Evolutionary conservation across 1,284 basidiomycete species (phyloP), one percentile per base, ranked within the genome.

Genomic region (Naganishia cerealis): DNA sequence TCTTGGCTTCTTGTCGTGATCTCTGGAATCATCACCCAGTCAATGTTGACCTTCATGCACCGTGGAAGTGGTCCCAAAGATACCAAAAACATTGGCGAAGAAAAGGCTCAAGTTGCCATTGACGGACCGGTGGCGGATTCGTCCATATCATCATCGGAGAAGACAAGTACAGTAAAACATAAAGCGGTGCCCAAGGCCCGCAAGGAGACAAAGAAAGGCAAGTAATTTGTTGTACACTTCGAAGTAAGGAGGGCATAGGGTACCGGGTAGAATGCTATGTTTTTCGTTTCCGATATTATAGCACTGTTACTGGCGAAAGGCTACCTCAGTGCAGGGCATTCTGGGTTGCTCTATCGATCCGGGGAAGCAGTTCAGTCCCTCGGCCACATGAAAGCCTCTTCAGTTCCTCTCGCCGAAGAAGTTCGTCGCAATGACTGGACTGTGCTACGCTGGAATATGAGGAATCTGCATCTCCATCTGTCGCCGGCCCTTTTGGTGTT

Each of bases 1-100:
- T 56, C 67, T 7, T 74, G 76, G 74, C 66, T 73, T 3, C 71
- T 74, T 48, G 52, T 77, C 29, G 36, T 75, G n/a, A 4, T 73
- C 18, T 70, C 71, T 6, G 75, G 76, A 40, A 29, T 71, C 4
- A 9, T 73, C 15, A 72, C 71, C 5, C 76, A 77, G 54, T 53
- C 61, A 12, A 43, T 76, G 43, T 54, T 75, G 26, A 62, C 29
- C 8, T 73, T 72, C 67, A 66, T 78, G 61, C 75, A 75, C 66
- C 46, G 68, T 24, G 43, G 43, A 24, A 50, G 24, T 13, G 46
- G n/a, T 7, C 21, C n/a, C 46, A 43, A 46, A 15, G 43, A 65
- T 29, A 7, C 38, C 16, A 46, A 46, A 46, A 58, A 63, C 29
- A 21, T 18, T 38, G 29, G 7, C 38, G 6, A 18, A 55, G 53